Evolutionary conservation across 495 filamentous ascomycete species (phyloP).

Genomic region (Daldinia caldariorum): DNA sequence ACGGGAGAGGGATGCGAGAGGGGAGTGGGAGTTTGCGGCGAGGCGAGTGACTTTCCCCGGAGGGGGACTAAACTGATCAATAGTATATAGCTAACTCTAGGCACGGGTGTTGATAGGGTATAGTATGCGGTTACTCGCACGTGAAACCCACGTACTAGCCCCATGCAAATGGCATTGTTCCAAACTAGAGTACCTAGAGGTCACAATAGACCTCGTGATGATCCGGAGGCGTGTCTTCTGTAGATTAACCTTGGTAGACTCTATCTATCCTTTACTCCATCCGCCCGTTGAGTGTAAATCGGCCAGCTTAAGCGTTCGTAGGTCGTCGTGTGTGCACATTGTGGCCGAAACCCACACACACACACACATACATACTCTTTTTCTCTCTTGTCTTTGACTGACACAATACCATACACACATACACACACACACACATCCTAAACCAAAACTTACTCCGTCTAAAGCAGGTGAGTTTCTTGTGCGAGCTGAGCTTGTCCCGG

Average conservation of each 20-base stretch:
- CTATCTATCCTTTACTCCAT: background rate
- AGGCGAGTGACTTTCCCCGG: background rate
- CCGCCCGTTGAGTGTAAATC: background rate
- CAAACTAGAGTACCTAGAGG: background rate
- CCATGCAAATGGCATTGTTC: background rate
- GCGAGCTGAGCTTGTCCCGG: background rate
- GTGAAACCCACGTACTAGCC: background rate
- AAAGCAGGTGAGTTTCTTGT: conserved; percentile 21
- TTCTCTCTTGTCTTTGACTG: background rate
- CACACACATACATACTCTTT: too few relatives aligned
- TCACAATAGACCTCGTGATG: background rate
- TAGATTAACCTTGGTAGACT: conserved; percentile 1
- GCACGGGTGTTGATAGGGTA: background rate
- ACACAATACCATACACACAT: background rate
- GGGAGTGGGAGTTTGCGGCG: background rate
- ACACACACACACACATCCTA: background rate
- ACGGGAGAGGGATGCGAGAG: background rate
- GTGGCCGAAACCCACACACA: too few relatives aligned
- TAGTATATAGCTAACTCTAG: too few relatives aligned
- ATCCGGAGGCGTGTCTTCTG: background rate
- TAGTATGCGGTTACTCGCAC: conserved; percentile 1
- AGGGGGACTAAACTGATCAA: background rate
- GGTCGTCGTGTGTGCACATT: too few relatives aligned
- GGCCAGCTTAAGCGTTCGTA: too few relatives aligned
- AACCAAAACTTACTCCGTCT: background rate